phyloP scores from a whole-genome alignment of 2,329 filamentous ascomycete species.

The Ploettnerulaceae sp. region DNA sequence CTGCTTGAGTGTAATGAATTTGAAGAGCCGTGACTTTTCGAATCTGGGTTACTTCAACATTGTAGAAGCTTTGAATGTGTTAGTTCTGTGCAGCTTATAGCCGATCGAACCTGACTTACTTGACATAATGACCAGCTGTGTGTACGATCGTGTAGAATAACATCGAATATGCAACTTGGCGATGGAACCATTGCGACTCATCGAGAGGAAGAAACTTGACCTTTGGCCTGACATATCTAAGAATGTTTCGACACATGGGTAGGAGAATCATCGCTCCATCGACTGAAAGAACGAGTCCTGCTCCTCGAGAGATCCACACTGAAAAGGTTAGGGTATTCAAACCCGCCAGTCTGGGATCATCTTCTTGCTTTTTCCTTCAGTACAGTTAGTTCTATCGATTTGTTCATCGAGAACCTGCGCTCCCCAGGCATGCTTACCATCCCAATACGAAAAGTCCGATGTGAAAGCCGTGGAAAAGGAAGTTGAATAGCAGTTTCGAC shows the following conservation, averaged over 20 bases:
- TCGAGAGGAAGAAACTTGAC: constrained; percentile 87
- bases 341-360: constrained; percentile 62
- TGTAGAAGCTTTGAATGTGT: constrained; percentile 69
- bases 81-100: constrained; percentile 1
- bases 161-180: constrained; percentile 87
- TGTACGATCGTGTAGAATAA: constrained; percentile 78
- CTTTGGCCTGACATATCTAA: constrained; percentile 82
- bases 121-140: constrained; percentile 82
- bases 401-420: not conserved
- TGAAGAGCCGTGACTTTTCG: constrained; percentile 75
- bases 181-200: constrained; percentile 94
- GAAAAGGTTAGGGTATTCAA: constrained; percentile 82
- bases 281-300: constrained; percentile 77
- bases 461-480: constrained; percentile 77
- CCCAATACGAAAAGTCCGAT: constrained; percentile 75
- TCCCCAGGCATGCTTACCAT: constrained; percentile 57
- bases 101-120: constrained; percentile 51
- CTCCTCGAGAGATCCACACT: constrained; percentile 94
- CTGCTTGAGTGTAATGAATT: constrained; percentile 86
- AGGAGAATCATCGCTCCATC: constrained; percentile 85
- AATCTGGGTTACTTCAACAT: constrained; percentile 81
- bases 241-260: constrained; percentile 88
- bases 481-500: constrained; percentile 71
- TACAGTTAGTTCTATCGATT: constrained; percentile 25
- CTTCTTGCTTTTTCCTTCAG: constrained; percentile 70